A percentile compares a stretch with the other conserved stretches of the same genome.
Evolutionary conservation across 148 eudicot genomes (phyloP).

Genomic region (Vaccinium myrtillus): DNA sequence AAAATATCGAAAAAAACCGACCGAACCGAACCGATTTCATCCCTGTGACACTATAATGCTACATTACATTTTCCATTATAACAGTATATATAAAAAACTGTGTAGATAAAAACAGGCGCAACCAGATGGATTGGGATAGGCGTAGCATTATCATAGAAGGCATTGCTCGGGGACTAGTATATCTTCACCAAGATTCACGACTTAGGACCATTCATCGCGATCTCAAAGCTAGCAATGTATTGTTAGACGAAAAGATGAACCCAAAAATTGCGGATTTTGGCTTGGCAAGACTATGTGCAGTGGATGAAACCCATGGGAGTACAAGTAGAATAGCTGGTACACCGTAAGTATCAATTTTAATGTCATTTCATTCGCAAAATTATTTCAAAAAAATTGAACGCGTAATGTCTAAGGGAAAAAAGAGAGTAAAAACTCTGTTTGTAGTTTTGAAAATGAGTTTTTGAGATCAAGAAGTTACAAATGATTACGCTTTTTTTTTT

Average conservation of each 20-base stretch:
- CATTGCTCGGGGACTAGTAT: conserved; percentile 51
- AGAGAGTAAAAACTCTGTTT: too few relatives aligned
- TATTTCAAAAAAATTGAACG: too few relatives aligned
- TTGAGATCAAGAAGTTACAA: too few relatives aligned
- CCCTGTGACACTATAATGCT: too few relatives aligned
- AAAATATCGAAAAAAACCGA: too few relatives aligned
- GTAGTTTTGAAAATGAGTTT: too few relatives aligned
- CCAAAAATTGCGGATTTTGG: conserved; percentile 66
- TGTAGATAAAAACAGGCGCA: conserved; percentile 38
- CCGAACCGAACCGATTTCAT: too few relatives aligned
- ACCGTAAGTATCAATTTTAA: conserved; percentile 34
- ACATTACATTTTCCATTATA: too few relatives aligned
- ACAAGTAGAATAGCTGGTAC: conserved; percentile 52
- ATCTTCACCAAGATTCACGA: conserved; percentile 62
- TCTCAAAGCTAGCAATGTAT: conserved; percentile 48
- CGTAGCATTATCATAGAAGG: conserved; percentile 54
- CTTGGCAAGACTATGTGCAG: conserved; percentile 44
- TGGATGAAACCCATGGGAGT: conserved; percentile 45
- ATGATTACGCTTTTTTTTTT: too few relatives aligned
- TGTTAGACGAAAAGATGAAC: conserved; percentile 40
- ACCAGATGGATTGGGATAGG: conserved; percentile 40
- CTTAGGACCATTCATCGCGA: conserved; percentile 55
- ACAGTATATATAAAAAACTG: neutral
- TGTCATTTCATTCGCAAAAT: neutral
- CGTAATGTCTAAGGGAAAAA: too few relatives aligned